Conservation (phyloP, 2,329 filamentous ascomycete genomes). For the Graphilbum fragrans region DNA sequence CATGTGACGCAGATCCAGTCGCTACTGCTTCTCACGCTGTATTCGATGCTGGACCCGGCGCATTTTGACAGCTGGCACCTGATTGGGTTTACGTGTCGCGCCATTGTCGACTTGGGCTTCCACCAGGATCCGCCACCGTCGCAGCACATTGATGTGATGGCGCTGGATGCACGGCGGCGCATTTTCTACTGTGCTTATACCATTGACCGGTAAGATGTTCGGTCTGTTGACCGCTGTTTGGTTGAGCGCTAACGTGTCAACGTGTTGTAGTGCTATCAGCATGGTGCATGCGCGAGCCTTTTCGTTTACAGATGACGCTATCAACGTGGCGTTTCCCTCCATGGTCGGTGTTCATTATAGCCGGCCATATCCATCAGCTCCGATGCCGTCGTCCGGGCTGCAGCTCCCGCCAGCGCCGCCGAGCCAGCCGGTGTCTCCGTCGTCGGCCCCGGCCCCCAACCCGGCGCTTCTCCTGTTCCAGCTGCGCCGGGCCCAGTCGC, state of each 20-base stretch:
- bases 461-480: constrained; percentile 69
- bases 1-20: constrained; percentile 80
- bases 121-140: constrained; percentile 80
- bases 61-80: constrained; percentile 93
- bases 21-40: constrained; percentile 73
- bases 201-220: constrained; percentile 57
- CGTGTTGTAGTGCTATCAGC: constrained; percentile 77
- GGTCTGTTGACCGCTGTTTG: neutral
- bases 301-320: constrained; percentile 84
- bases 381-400: constrained; percentile 1
- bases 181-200: constrained; percentile 89
- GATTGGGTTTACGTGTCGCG: constrained; percentile 79
- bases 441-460: constrained; percentile 41
- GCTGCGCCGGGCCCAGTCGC: constrained; percentile 74
- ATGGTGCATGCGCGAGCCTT: constrained; percentile 81
- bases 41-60: constrained; percentile 77
- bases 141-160: constrained; percentile 52
- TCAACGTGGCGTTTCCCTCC: constrained; percentile 67
- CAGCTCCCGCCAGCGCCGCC: constrained; percentile 25
- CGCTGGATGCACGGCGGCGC: constrained; percentile 65
- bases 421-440: constrained; percentile 17
- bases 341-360: constrained; percentile 14
- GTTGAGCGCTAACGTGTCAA: constrained; percentile 18
- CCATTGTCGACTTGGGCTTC: constrained; percentile 78
- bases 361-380: neutral